Conservation (phyloP, 176 grass and related monocot species). For the Thalia dealbata region DNA sequence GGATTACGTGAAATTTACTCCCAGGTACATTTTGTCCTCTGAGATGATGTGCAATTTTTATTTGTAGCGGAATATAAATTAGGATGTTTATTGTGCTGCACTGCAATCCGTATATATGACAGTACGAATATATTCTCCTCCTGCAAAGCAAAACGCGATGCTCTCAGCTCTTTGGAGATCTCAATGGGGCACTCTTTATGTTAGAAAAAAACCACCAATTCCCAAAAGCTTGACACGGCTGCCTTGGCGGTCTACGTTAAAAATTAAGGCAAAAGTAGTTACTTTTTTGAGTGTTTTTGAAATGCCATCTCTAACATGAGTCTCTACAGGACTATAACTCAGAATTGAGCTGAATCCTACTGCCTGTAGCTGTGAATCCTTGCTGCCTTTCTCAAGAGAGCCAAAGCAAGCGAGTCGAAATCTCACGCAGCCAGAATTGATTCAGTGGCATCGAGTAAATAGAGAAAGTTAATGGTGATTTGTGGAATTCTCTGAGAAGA, state of each 20-base stretch:
- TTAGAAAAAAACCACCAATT: not conserved
- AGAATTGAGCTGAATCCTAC: too few relatives aligned
- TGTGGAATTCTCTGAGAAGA: not conserved
- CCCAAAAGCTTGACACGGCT: constrained; percentile 1
- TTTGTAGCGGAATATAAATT: too few relatives aligned
- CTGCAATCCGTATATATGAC: too few relatives aligned
- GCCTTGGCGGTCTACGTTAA: not conserved
- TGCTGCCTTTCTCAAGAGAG: too few relatives aligned
- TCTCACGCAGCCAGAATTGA: not conserved
- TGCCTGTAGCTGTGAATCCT: too few relatives aligned
- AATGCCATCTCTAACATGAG: too few relatives aligned
- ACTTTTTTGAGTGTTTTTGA: too few relatives aligned
- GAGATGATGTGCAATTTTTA: too few relatives aligned
- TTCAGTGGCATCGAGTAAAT: not conserved
- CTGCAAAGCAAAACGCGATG: not conserved
- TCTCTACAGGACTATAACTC: too few relatives aligned
- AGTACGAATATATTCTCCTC: not conserved
- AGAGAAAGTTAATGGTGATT: not conserved
- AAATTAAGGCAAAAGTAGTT: not conserved
- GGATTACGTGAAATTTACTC: too few relatives aligned
- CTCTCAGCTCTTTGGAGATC: not conserved
- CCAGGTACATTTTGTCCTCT: too few relatives aligned
- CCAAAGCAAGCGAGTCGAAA: not conserved
- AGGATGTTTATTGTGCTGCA: too few relatives aligned
- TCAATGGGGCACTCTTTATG: not conserved